These are phyloP conservation scores for Taiozyma onychis DNA, from an alignment of 1,139 yeast genomes.

Conservation along the genomic window DNA sequence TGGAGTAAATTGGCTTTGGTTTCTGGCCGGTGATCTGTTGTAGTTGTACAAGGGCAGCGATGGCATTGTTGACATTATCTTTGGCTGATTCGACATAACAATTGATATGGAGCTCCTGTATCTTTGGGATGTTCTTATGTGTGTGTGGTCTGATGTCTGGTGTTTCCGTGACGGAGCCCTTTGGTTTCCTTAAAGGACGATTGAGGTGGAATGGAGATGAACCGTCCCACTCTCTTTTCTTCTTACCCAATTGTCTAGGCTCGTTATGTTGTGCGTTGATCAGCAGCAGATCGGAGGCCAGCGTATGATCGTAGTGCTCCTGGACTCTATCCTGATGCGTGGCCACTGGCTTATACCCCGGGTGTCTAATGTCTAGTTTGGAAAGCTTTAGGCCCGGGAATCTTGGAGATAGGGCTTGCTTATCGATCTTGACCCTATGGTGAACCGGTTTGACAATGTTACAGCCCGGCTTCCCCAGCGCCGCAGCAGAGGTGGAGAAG, in stretches of 20 bases:
- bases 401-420: slow-evolving; percentile 62
- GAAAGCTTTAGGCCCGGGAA: slow-evolving; percentile 62
- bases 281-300: slow-evolving; percentile 72
- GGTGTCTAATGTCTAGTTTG: slow-evolving; percentile 67
- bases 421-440: slow-evolving; percentile 73
- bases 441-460: slow-evolving; percentile 88
- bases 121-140: slow-evolving; percentile 63
- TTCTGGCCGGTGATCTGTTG: slow-evolving; percentile 92
- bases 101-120: slow-evolving; percentile 63
- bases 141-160: slow-evolving; percentile 67
- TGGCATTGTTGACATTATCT: slow-evolving; percentile 66
- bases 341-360: slow-evolving; percentile 68
- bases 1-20: slow-evolving; percentile 69
- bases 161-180: slow-evolving; percentile 60
- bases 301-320: slow-evolving; percentile 69
- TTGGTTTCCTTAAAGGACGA: slow-evolving; percentile 63
- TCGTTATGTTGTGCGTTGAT: slow-evolving; percentile 68
- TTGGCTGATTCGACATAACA: slow-evolving; percentile 75
- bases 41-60: slow-evolving; percentile 73
- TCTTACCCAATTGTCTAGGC: slow-evolving; percentile 51
- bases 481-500: slow-evolving; percentile 18
- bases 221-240: slow-evolving; percentile 81
- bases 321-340: slow-evolving; percentile 75
- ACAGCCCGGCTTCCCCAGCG: slow-evolving; percentile 55
- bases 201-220: slow-evolving; percentile 86